Evolutionary conservation across 73 alveolate species (phyloP), one percentile per base, ranked within the genome.

Genomic region (Urostyla sp.): DNA sequence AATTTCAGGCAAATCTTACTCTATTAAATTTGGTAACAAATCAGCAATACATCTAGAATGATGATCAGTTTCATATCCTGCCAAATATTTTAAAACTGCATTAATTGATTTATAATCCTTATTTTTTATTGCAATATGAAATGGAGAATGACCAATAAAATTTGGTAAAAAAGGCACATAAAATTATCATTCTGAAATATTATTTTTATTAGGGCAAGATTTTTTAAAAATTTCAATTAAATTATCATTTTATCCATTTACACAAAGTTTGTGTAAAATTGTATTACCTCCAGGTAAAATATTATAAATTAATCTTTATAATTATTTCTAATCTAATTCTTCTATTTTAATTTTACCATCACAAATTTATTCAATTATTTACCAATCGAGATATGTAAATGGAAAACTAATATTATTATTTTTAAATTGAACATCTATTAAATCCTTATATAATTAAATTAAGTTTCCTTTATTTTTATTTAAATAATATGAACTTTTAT

Each of bases 241-340:
- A 20, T 49, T 15, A 5, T 56, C 74, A 3, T 57, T n/a, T n/a
- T n/a, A n/a, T n/a, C n/a, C 67, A 10, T 56, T 16, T 6, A 40
- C 78, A 27, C 78, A 57, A 0, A 75, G 59, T 37, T 36, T 56
- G 37, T 75, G 72, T 24, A 75, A 66, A 13, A 75, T 32, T 2
- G 72, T 56, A 23, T 75, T 59, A 10, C 87, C 87, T 50, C 67
- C 60, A 35, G 87, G 87, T 8, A 75, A 34, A 75, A 75, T 75
- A 43, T 56, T 55, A 32, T 27, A 57, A 13, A 54, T 55, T 38
- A 75, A 13, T 30, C 57, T 53, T 38, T 75, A 44, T 16, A 75
- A 6, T 11, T 56, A 21, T 5, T 31, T 43, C 6, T 75, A 49
- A 30, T 54, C 54, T 18, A 75, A 23, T 13, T 56, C 67, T 11